Conservation (phyloP, 306 rosid species). For the Sophora flavescens region DNA sequence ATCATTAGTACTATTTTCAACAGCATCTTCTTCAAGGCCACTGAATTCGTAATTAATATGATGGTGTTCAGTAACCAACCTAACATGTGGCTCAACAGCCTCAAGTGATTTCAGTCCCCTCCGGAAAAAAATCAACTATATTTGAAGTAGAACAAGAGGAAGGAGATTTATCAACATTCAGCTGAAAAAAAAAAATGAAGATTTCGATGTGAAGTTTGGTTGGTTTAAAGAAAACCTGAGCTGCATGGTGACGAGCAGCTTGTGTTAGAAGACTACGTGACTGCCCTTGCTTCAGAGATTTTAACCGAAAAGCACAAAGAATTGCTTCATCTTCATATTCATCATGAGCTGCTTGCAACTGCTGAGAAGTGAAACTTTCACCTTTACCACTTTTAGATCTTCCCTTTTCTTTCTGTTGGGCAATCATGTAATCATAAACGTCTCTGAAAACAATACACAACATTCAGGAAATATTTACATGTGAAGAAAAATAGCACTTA, state of each 20-base stretch:
- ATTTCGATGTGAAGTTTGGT: conserved; percentile 31
- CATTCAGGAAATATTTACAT: conserved; percentile 51
- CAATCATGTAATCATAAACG: conserved; percentile 72
- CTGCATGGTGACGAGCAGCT: conserved; percentile 94
- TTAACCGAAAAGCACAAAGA: conserved; percentile 76
- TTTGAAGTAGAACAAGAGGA: conserved; percentile 38
- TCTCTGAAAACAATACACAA: conserved; percentile 64
- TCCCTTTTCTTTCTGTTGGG: conserved; percentile 81
- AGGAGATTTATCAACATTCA: conserved; percentile 34
- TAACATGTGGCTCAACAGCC: conserved; percentile 85
- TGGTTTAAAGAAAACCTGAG: conserved; percentile 62
- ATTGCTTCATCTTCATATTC: conserved; percentile 82
- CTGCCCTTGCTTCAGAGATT: conserved; percentile 91
- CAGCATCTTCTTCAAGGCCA: conserved; percentile 76
- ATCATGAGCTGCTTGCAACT: conserved; percentile 74
- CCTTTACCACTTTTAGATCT: conserved; percentile 77
- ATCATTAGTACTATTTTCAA: conserved; percentile 49
- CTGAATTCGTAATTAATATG: conserved; percentile 85
- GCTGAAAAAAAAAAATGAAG: conserved; percentile 17
- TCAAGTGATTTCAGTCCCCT: conserved; percentile 88
- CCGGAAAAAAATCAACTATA: conserved; percentile 84
- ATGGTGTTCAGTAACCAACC: conserved; percentile 65
- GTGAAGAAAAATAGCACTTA: conserved; percentile 33
- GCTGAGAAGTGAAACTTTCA: conserved; percentile 67
- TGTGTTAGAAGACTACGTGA: conserved; percentile 90